Evolutionary conservation across 2,329 filamentous ascomycete species (phyloP), one percentile per base, ranked within the genome.

Genomic region (Fonsecaea erecta): DNA sequence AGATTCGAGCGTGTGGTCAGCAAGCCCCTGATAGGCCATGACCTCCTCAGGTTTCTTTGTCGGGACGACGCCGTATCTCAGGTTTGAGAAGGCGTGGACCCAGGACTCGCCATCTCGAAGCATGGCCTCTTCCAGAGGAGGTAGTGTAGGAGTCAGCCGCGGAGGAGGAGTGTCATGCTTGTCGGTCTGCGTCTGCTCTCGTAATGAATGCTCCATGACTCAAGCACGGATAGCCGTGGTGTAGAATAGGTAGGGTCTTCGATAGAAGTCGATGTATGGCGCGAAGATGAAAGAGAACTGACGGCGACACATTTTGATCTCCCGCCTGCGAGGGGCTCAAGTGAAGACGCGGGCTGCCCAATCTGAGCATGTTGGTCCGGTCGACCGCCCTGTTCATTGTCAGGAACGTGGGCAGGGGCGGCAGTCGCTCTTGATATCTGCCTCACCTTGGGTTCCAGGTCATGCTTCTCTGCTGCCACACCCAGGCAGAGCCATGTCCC

Each of bases 1-100:
- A 16, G 9, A 8, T 37, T 63, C 62, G n/a, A 12, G 24, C 16
- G 5, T 54, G 34, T 54, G 32, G 16, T 24, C n/a, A 34, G 62
- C 62, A 32, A 8, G 3, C 21, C 62, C 62, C 7, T 48, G 24
- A 26, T 63, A 59, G 21, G 16, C 26, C 62, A 63, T 63, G 46
- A 46, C 8, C 12, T 63, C 54, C 32, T 63, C 62, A 16, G 62
- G 54, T 12, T 24, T 63, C 16, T 60, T 24, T 3, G 32, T 18
- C 8, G 9, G 28, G 12, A 24, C 18, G 34, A 37, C 9, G 12
- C 16, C 34, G 18, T 59, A 52, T 26, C 32, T 53, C 9, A 62
- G 26, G 52, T 56, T 24, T 54, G 55, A 26, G 26, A 59, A 43
- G 14, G 48, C 35, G 16, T 54, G 26, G 34, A 18, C 26, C 62